Evolutionary conservation across 2,329 filamentous ascomycete species (phyloP).

Genomic region (Pseudogymnoascus sp.): DNA sequence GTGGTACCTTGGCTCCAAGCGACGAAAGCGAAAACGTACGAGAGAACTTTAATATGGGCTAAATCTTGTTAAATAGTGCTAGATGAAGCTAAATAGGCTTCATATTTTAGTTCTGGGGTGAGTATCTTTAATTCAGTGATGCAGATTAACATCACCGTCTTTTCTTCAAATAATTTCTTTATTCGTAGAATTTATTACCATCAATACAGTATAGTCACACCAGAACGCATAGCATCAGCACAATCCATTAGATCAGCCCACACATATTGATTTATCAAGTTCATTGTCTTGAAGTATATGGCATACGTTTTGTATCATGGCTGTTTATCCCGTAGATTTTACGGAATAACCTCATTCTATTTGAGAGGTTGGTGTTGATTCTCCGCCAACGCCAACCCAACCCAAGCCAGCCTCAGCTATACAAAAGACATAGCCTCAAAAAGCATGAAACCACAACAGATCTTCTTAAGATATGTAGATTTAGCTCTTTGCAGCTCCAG

Average conservation of each 20-base stretch:
- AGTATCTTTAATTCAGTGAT: neutral
- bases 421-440: conserved; percentile 8
- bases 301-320: neutral
- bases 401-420: neutral
- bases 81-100: neutral
- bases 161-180: neutral
- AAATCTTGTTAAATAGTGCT: neutral
- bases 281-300: neutral
- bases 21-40: neutral
- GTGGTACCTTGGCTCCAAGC: neutral
- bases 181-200: neutral
- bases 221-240: neutral
- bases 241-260: neutral
- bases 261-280: neutral
- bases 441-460: neutral
- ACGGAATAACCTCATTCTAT: neutral
- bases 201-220: neutral
- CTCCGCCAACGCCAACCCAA: conserved; percentile 6
- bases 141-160: neutral
- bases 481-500: conserved; percentile 68
- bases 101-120: neutral
- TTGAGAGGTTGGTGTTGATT: neutral
- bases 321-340: neutral
- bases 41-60: neutral
- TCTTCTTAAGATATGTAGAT: conserved; percentile 1